These are phyloP conservation scores for Macaranga tanarius DNA, from an alignment of 441 rosid genomes.

Conservation along the genomic window DNA sequence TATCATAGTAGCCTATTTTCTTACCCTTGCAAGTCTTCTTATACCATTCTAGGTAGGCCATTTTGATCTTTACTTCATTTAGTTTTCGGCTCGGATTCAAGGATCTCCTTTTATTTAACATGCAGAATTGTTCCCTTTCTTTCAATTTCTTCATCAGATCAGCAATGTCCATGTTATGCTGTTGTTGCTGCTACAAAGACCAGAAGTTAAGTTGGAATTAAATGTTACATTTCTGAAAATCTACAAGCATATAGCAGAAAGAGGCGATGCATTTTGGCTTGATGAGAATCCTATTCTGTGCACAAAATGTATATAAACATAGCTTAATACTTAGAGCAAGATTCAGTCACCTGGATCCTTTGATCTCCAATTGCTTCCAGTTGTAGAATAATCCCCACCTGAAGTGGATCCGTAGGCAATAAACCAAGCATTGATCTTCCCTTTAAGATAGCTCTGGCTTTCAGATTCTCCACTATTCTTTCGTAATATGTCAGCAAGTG, in stretches of 20 bases:
- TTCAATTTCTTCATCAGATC: slow-evolving; percentile 27
- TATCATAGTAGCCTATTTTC: slow-evolving; percentile 52
- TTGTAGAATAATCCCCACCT: slow-evolving; percentile 32
- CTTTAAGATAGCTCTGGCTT: slow-evolving; percentile 14
- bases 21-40: slow-evolving; percentile 37
- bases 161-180: background rate
- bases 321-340: background rate
- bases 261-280: background rate
- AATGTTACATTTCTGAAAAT: background rate
- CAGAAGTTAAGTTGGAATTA: background rate
- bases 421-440: slow-evolving; percentile 20
- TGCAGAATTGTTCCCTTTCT: slow-evolving; percentile 17
- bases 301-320: background rate
- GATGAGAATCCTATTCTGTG: background rate
- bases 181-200: slow-evolving; percentile 24
- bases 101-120: slow-evolving; percentile 17
- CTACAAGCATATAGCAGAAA: background rate
- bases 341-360: slow-evolving; percentile 28
- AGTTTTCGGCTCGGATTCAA: slow-evolving; percentile 35
- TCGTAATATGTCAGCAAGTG: slow-evolving; percentile 28
- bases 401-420: slow-evolving; percentile 13
- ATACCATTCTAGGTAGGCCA: slow-evolving; percentile 59
- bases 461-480: slow-evolving; percentile 14
- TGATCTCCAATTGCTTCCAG: slow-evolving; percentile 34
- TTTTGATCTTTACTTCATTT: slow-evolving; percentile 38